Evolutionary conservation across 345 rosid species (phyloP).

Genomic region (Sisymbrium altissimum): DNA sequence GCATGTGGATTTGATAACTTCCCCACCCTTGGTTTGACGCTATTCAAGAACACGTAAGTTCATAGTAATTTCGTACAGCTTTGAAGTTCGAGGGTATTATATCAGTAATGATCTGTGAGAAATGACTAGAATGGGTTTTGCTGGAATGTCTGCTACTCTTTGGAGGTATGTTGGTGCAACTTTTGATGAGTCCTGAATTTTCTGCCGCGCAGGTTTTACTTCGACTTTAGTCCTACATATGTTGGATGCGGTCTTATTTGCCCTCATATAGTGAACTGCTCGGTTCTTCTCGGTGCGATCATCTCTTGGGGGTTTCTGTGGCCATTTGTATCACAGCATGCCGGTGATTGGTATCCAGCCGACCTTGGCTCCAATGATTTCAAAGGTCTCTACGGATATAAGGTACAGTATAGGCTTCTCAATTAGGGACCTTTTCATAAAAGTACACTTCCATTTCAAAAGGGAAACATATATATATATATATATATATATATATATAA

Average conservation of each 20-base stretch:
- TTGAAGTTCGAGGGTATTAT: neutral
- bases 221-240: slow-evolving; percentile 91
- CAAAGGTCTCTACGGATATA: slow-evolving; percentile 91
- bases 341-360: slow-evolving; percentile 91
- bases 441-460: neutral
- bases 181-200: neutral
- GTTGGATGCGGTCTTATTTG: slow-evolving; percentile 98
- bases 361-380: slow-evolving; percentile 73
- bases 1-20: slow-evolving; percentile 93
- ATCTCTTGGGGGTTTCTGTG: slow-evolving; percentile 91
- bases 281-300: slow-evolving; percentile 87
- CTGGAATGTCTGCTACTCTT: neutral
- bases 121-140: neutral
- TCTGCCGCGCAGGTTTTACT: slow-evolving; percentile 63
- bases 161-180: neutral
- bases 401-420: no score
- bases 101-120: neutral
- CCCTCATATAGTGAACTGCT: slow-evolving; percentile 89
- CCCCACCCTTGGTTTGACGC: slow-evolving; percentile 77
- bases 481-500: no score
- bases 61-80: neutral
- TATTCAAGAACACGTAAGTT: slow-evolving; percentile 80
- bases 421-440: neutral
- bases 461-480: neutral
- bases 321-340: slow-evolving; percentile 71